Percentiles rank a stretch among this genome's conserved stretches.
phyloP scores from a whole-genome alignment of 352 stramenopile species.

The Phytophthora aleatoria region DNA sequence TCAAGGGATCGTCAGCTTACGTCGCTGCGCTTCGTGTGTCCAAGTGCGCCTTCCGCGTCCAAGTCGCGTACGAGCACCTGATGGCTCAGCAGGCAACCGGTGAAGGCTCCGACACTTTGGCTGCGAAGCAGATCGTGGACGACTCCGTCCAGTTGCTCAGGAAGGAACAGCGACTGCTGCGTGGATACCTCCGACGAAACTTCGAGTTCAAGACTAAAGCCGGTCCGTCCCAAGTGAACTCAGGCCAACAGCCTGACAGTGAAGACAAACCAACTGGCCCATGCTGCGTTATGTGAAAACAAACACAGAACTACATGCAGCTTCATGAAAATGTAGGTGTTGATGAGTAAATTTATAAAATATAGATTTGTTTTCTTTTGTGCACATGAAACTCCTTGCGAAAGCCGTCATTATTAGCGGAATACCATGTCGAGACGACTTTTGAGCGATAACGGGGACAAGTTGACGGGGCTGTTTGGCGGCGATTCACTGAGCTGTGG shows the following conservation, averaged over 20 bases:
- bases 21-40: slow-evolving; percentile 73
- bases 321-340: background rate
- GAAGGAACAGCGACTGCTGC: slow-evolving; percentile 64
- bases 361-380: slow-evolving; percentile 14
- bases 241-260: slow-evolving; percentile 5
- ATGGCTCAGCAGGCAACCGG: slow-evolving; percentile 33
- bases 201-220: slow-evolving; percentile 57
- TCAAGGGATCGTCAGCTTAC: slow-evolving; percentile 82
- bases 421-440: slow-evolving; percentile 28
- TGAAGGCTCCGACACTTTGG: slow-evolving; percentile 25
- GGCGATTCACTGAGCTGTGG: slow-evolving; percentile 30
- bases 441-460: slow-evolving; percentile 75
- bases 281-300: slow-evolving; percentile 35
- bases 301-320: slow-evolving; percentile 11
- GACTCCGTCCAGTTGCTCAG: slow-evolving; percentile 44
- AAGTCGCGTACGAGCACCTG: slow-evolving; percentile 67
- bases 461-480: slow-evolving; percentile 39
- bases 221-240: background rate
- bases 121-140: slow-evolving; percentile 44
- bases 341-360: slow-evolving; percentile 18
- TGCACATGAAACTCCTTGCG: slow-evolving; percentile 17
- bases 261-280: slow-evolving; percentile 24
- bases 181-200: slow-evolving; percentile 77
- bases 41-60: slow-evolving; percentile 74
- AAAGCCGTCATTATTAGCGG: background rate